Conservation (phyloP, 1,284 basidiomycete species). For the Marasmius fiardii region DNA sequence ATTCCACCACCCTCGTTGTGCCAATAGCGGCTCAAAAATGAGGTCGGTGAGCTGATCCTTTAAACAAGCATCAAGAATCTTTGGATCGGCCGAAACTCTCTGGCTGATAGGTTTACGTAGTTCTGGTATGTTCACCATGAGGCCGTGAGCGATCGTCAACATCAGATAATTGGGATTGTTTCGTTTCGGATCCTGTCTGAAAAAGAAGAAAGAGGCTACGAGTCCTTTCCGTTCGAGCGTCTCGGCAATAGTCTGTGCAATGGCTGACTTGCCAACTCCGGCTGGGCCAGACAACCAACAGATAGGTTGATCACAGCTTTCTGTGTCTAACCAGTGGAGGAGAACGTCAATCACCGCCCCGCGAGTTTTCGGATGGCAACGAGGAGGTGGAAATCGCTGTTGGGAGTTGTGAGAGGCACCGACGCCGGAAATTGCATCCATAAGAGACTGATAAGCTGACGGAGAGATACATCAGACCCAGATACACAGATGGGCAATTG, state of each 20-base stretch:
- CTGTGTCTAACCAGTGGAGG: slow-evolving; percentile 7
- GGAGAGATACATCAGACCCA: background rate
- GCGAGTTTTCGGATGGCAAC: slow-evolving; percentile 15
- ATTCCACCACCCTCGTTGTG: background rate
- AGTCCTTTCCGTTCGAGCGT: slow-evolving; percentile 3
- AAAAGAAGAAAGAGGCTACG: slow-evolving; percentile 18
- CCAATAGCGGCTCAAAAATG: background rate
- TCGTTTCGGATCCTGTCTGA: background rate
- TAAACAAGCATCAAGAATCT: background rate
- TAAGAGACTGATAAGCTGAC: background rate
- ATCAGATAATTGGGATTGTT: slow-evolving; percentile 2
- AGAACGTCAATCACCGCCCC: slow-evolving; percentile 12
- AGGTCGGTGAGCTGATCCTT: slow-evolving; percentile 3
- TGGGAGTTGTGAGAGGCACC: slow-evolving; percentile 2
- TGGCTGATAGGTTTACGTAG: background rate
- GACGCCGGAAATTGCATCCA: background rate
- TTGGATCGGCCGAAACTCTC: background rate
- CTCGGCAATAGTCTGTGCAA: slow-evolving; percentile 17
- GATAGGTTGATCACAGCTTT: background rate
- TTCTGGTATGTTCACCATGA: background rate
- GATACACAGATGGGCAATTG: background rate
- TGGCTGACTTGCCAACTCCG: slow-evolving; percentile 18
- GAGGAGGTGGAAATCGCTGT: slow-evolving; percentile 2
- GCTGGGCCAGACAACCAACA: slow-evolving; percentile 17
- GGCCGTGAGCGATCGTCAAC: slow-evolving; percentile 2